A percentile compares a stretch with the other conserved stretches of the same genome.
These are phyloP conservation scores for Phytopythium oedochilum DNA, from an alignment of 352 stramenopile genomes.

Conservation along the genomic window DNA sequence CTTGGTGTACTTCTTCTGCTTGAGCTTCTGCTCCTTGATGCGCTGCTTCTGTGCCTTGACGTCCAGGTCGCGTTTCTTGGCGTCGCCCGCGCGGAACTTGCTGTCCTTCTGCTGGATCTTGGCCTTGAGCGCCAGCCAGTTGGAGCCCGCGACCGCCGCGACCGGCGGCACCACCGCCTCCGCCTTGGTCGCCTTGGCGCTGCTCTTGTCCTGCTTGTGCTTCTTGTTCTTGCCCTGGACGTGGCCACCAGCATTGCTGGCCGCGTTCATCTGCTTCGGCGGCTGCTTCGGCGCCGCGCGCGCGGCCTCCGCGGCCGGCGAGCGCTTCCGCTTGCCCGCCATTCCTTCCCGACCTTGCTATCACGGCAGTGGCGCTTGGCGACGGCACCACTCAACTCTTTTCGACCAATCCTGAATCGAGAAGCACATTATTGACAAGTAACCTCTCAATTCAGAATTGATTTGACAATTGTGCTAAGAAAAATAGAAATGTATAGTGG, in stretches of 20 bases:
- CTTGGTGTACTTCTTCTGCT: constrained; percentile 40
- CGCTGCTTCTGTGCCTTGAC: constrained; percentile 35
- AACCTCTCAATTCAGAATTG: too few species aligned
- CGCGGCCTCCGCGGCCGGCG: constrained; percentile 1
- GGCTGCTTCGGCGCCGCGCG: constrained; percentile 11
- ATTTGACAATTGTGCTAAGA: too few species aligned
- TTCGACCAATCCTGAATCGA: constrained; percentile 1
- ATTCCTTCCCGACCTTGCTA: constrained; percentile 10
- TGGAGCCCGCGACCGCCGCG: constrained; percentile 36
- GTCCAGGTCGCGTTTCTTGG: constrained; percentile 32
- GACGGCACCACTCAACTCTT: background rate
- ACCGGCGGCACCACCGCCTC: constrained; percentile 10
- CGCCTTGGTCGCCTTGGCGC: constrained; percentile 2
- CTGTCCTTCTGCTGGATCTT: constrained; percentile 49
- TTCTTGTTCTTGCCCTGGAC: constrained; percentile 4
- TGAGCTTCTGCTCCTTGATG: constrained; percentile 40
- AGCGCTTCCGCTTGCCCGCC: constrained; percentile 29
- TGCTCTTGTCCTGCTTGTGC: background rate
- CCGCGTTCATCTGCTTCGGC: constrained; percentile 12
- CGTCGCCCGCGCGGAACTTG: constrained; percentile 11
- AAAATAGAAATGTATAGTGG: too few species aligned
- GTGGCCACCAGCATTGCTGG: background rate
- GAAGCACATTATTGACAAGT: background rate
- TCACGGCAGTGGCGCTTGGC: background rate
- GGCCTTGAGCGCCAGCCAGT: constrained; percentile 72